Evolutionary conservation across 2,329 filamentous ascomycete species (phyloP).

Genomic region (Clarireedia paspali): DNA sequence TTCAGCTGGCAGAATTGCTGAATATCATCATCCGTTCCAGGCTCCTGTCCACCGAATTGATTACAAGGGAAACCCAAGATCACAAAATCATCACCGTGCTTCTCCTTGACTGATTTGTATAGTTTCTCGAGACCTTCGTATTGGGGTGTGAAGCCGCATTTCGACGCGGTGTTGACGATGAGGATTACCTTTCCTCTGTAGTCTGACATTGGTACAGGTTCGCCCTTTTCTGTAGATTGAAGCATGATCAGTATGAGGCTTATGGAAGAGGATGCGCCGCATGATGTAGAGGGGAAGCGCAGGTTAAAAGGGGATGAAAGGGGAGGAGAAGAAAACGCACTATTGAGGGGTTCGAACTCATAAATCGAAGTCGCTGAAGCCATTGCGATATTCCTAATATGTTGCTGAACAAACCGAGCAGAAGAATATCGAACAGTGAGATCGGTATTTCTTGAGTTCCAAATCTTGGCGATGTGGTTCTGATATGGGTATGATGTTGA

Average conservation of each 20-base stretch:
- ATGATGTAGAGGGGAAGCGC: background rate
- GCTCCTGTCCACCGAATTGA: conserved; percentile 90
- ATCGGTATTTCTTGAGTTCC: background rate
- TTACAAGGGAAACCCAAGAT: conserved; percentile 98
- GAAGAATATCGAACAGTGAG: background rate
- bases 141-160: conserved; percentile 98
- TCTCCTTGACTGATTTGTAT: conserved; percentile 67
- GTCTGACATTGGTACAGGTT: conserved; percentile 58
- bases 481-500: background rate
- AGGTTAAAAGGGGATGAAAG: background rate
- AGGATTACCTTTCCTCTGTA: conserved; percentile 91
- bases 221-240: conserved; percentile 57
- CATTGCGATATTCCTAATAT: conserved; percentile 37
- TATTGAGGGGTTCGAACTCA: conserved; percentile 78
- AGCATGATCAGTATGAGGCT: conserved; percentile 7
- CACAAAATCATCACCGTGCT: conserved; percentile 61
- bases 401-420: background rate
- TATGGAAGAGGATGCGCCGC: background rate
- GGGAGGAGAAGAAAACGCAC: conserved; percentile 40
- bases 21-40: conserved; percentile 66
- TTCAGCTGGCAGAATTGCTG: conserved; percentile 84
- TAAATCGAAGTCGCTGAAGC: conserved; percentile 66
- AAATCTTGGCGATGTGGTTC: background rate
- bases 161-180: conserved; percentile 94
- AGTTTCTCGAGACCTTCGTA: conserved; percentile 85